Conservation (phyloP, 1,139 yeast species). For the Taiozyma onychis region DNA sequence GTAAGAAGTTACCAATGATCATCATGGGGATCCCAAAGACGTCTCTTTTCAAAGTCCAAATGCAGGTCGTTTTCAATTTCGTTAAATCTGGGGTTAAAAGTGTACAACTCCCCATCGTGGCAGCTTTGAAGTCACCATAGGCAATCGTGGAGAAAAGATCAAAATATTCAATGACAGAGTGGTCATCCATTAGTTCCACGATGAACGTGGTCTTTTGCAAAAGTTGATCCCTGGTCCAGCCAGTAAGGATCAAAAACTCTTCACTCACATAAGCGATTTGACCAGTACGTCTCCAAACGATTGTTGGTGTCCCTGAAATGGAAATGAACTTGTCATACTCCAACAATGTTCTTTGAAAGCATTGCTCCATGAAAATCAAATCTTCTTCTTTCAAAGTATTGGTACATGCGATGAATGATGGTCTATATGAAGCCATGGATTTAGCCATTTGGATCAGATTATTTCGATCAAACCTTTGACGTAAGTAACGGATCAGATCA, state of each 20-base stretch:
- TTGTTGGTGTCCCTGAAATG: constrained; percentile 88
- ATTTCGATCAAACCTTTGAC: constrained; percentile 61
- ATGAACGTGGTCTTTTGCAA: constrained; percentile 65
- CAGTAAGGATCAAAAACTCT: constrained; percentile 85
- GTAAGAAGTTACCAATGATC: constrained; percentile 90
- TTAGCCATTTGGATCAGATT: constrained; percentile 81
- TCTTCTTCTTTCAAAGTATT: constrained; percentile 86
- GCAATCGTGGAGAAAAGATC: constrained; percentile 80
- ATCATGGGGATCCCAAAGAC: constrained; percentile 95
- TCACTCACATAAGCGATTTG: constrained; percentile 92
- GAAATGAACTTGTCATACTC: constrained; percentile 84
- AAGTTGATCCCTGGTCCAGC: constrained; percentile 74
- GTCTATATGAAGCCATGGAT: constrained; percentile 84
- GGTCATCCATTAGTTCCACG: constrained; percentile 86
- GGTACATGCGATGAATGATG: constrained; percentile 89
- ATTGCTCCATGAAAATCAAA: constrained; percentile 90
- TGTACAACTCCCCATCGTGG: constrained; percentile 84
- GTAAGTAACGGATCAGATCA: constrained; percentile 66
- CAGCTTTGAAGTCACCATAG: constrained; percentile 86
- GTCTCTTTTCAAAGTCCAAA: constrained; percentile 91
- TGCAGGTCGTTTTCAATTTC: constrained; percentile 45
- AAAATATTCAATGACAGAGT: constrained; percentile 82
- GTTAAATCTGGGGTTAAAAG: constrained; percentile 49
- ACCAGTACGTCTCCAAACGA: constrained; percentile 94
- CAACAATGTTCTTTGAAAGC: constrained; percentile 84